Conservation (phyloP, 257 asterid species). For the Rubia yunnanensis region DNA sequence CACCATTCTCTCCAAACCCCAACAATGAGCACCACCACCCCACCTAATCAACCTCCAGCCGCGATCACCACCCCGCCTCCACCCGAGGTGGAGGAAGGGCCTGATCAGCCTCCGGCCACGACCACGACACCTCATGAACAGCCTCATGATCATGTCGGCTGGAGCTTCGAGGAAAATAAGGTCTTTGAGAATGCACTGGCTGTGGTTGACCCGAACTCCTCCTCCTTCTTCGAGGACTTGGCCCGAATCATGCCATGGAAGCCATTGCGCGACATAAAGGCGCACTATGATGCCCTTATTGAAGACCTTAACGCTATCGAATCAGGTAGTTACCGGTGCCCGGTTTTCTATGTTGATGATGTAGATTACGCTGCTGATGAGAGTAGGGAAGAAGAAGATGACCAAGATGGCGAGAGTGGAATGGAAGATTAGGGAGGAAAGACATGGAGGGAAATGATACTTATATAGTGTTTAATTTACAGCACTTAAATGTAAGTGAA, state of each 20-base stretch:
- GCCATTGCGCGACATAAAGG: background rate
- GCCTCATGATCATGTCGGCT: background rate
- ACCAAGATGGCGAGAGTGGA: background rate
- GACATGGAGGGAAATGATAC: too few species aligned
- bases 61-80: background rate
- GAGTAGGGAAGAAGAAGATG: background rate
- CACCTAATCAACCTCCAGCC: background rate
- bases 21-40: background rate
- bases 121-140: background rate
- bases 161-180: constrained; percentile 24
- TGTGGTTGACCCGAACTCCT: constrained; percentile 9
- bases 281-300: background rate
- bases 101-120: background rate
- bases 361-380: background rate
- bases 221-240: background rate
- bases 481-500: background rate
- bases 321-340: background rate
- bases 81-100: too few species aligned
- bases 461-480: background rate
- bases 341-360: background rate
- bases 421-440: background rate
- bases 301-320: background rate
- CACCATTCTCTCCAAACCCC: background rate
- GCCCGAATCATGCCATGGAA: background rate
- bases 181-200: constrained; percentile 24